phyloP scores from a whole-genome alignment of 495 filamentous ascomycete species.

The Aspergillus egyptiacus region DNA sequence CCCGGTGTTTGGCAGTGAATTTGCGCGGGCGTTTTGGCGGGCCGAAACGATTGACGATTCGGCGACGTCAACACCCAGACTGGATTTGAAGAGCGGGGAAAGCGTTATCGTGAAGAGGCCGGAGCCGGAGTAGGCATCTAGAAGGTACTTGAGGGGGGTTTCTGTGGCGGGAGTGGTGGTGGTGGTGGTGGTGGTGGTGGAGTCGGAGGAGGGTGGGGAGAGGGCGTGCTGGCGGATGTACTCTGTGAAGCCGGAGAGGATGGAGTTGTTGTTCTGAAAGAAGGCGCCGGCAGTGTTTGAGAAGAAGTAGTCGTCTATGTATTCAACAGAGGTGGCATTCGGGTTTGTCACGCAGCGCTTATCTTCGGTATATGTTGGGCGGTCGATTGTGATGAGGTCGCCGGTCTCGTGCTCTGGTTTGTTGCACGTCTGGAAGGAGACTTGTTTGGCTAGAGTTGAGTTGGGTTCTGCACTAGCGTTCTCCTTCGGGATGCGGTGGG shows the following conservation, averaged over 20 bases:
- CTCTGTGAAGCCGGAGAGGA: conserved; percentile 81
- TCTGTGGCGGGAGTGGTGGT: conserved; percentile 24
- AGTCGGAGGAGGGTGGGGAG: conserved; percentile 24
- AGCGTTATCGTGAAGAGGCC: conserved; percentile 96
- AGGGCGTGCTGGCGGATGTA: conserved; percentile 84
- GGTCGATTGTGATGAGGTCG: conserved; percentile 31
- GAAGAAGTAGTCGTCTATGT: conserved; percentile 79
- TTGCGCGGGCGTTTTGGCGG: conserved; percentile 66
- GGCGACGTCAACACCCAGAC: conserved; percentile 67
- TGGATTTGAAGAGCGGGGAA: conserved; percentile 67
- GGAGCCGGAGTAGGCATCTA: conserved; percentile 96
- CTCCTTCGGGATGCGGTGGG: conserved; percentile 57
- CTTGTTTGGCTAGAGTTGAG: conserved; percentile 5
- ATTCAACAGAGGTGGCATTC: conserved; percentile 76
- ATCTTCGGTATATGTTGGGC: conserved; percentile 55
- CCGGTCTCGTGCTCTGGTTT: conserved; percentile 27
- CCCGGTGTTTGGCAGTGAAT: conserved; percentile 61
- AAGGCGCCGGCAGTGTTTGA: conserved; percentile 85
- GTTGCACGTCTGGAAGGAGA: conserved; percentile 11
- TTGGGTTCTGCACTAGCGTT: background rate
- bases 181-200: conserved; percentile 16
- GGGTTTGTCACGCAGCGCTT: conserved; percentile 83
- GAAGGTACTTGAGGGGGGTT: conserved; percentile 67
- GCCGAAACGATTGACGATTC: conserved; percentile 68
- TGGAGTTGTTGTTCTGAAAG: conserved; percentile 99